Evolutionary conservation across 208 protist genomes (phyloP).

Genomic region (Wallacemonas sp.): DNA sequence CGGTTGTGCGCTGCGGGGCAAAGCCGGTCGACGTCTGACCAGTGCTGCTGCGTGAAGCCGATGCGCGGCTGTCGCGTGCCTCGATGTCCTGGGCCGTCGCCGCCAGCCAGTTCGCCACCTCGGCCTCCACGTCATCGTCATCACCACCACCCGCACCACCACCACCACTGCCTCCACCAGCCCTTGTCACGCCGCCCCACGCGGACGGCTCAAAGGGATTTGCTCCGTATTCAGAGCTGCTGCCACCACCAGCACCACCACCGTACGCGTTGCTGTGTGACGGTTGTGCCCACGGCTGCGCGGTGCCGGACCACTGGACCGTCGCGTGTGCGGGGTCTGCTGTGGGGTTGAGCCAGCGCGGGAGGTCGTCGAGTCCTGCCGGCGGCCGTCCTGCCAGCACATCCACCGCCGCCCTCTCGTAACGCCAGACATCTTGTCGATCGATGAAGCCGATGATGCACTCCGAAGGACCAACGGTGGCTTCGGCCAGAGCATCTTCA

Average conservation of each 20-base stretch:
- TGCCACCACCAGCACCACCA: background rate
- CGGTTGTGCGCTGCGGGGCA: no score
- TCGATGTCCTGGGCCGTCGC: constrained; percentile 20
- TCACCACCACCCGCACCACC: background rate
- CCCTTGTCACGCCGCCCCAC: no score
- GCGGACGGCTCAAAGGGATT: no score
- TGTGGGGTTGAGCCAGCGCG: background rate
- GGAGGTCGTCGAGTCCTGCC: background rate
- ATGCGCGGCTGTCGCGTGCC: constrained; percentile 8
- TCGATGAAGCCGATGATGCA: constrained; percentile 21
- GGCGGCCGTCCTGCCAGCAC: background rate
- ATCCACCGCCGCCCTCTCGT: background rate
- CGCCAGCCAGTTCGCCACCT: constrained; percentile 22
- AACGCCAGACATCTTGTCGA: constrained; percentile 8
- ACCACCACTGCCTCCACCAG: constrained; percentile 4
- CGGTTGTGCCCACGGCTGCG: no score
- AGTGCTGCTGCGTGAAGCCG: no score
- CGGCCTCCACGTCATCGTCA: constrained; percentile 19
- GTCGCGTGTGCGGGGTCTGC: background rate
- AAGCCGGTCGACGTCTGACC: no score
- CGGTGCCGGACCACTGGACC: background rate
- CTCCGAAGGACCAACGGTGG: background rate
- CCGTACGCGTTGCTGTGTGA: no score
- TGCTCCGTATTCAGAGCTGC: no score
- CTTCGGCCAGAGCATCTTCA: background rate